phyloP scores from a whole-genome alignment of 805 yeast genomes.

The Ascoidea tarda region DNA sequence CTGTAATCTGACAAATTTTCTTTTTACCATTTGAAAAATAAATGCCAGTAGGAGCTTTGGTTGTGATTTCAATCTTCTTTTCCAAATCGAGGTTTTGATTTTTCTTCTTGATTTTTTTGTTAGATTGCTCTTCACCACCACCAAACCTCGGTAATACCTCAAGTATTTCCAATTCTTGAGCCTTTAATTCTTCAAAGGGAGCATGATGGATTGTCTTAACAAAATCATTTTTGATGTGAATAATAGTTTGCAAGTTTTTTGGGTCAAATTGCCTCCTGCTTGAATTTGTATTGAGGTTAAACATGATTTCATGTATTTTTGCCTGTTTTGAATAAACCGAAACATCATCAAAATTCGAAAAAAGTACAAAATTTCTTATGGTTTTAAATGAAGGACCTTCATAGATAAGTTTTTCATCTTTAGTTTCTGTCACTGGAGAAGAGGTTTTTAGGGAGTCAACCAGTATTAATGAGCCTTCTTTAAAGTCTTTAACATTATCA shows the following conservation, averaged over 20 bases:
- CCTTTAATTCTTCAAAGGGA: conserved; percentile 6
- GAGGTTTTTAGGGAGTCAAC: too few relatives aligned
- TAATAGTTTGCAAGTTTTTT: conserved; percentile 37
- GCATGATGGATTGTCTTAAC: conserved; percentile 3
- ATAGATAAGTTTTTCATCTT: conserved; percentile 18
- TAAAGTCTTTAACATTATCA: too few relatives aligned
- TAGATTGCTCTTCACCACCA: conserved; percentile 15
- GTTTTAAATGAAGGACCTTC: conserved; percentile 64
- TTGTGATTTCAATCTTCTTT: conserved; percentile 36
- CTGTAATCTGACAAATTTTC: conserved; percentile 60
- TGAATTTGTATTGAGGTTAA: conserved; percentile 13
- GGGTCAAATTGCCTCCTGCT: conserved; percentile 23
- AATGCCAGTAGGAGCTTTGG: conserved; percentile 66
- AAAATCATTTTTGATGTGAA: conserved; percentile 22
- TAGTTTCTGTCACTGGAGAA: neutral
- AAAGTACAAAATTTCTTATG: conserved; percentile 35
- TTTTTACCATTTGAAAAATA: conserved; percentile 56
- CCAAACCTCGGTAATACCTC: conserved; percentile 47
- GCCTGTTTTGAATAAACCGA: neutral
- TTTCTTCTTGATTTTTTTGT: conserved; percentile 27
- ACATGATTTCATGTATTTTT: conserved; percentile 8
- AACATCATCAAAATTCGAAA: conserved; percentile 16
- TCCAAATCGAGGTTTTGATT: conserved; percentile 21
- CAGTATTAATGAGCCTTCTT: too few relatives aligned
- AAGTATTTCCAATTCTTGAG: conserved; percentile 25